Base-by-base conservation (phyloP, 768 basidiomycete species). In the Xanthoconium stramineum region DNA sequence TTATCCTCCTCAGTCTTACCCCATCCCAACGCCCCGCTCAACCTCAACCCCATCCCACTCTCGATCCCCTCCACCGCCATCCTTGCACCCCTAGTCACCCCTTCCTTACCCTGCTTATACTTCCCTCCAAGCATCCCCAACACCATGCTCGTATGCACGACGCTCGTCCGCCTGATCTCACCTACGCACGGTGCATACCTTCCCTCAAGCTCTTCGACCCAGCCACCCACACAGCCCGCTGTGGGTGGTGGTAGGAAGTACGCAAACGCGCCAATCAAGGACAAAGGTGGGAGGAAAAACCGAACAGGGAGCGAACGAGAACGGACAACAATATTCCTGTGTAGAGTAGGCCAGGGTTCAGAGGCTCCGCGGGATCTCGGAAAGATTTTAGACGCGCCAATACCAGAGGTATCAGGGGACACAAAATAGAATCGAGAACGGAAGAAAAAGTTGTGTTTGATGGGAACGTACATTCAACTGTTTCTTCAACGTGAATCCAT, bases 171-270 rank as follows among this genome's bases (percentile, higher is more conserved):
- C 66, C 93, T 88, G 58, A 83, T 82, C 61, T 85, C 75, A 2
- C 91, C 85, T 9, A 92, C 57, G 0, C 74, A 70, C 1, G 94
- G 94, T 63, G 84, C 74, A 68, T 92, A 84, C 2, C 69, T 69
- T 19, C 85, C 83, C 72, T 97, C 94, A 45, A 95, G 75, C 13
- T 78, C 76, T 36, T 81, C 80, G 45, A 85, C 69, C 75, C 91
- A 93, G 3, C 63, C 68, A 13, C 80, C 76, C 61, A 95, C 71
- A 66, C 94, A 94, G 53, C 72, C 62, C 3, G 88, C 80, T 7
- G 91, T 91, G 69, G 86, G 79, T 5, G 96, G 96, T 40, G n/a
- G n/a, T n/a, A 97, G 83, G 83, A 97, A 95, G 70, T 95, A 85
- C 53, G 83, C 77, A 44, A 87, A 76, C 30, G 94, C 85, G 56